phyloP scores from a whole-genome alignment of 2,329 filamentous ascomycete genomes.

The Trichoderma sp. region DNA sequence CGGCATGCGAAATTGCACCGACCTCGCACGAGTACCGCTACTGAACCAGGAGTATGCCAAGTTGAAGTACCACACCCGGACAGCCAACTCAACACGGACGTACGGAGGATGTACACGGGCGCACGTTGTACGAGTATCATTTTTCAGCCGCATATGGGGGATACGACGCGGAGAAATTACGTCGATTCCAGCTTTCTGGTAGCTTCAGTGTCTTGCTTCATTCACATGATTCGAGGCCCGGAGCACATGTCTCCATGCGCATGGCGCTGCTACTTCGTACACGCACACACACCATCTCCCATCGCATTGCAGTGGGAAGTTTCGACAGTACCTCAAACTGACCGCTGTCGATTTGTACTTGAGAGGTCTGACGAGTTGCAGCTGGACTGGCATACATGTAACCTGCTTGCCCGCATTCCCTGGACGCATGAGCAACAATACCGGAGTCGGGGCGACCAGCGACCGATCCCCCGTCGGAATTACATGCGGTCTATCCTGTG shows the following conservation, averaged over 20 bases:
- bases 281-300: neutral
- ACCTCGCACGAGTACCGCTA: too few species aligned
- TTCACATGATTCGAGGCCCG: too few species aligned
- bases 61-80: neutral
- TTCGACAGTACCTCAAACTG: neutral
- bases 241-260: neutral
- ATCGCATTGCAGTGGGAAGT: neutral
- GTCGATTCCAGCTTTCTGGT: slow-evolving; percentile 1
- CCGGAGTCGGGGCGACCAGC: slow-evolving; percentile 13
- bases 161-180: slow-evolving; percentile 12
- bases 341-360: neutral
- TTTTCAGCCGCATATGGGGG: slow-evolving; percentile 21
- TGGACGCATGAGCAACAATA: neutral
- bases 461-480: slow-evolving; percentile 5
- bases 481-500: neutral
- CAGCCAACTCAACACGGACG: slow-evolving; percentile 7
- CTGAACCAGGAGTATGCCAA: neutral
- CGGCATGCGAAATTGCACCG: neutral
- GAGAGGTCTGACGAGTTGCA: neutral
- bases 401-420: slow-evolving; percentile 6
- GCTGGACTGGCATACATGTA: neutral
- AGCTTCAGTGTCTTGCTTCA: neutral
- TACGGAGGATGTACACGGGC: slow-evolving; percentile 7
- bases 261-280: neutral
- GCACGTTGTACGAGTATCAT: neutral